phyloP scores from a whole-genome alignment of 805 yeast species.

The Starmerella powellii region DNA sequence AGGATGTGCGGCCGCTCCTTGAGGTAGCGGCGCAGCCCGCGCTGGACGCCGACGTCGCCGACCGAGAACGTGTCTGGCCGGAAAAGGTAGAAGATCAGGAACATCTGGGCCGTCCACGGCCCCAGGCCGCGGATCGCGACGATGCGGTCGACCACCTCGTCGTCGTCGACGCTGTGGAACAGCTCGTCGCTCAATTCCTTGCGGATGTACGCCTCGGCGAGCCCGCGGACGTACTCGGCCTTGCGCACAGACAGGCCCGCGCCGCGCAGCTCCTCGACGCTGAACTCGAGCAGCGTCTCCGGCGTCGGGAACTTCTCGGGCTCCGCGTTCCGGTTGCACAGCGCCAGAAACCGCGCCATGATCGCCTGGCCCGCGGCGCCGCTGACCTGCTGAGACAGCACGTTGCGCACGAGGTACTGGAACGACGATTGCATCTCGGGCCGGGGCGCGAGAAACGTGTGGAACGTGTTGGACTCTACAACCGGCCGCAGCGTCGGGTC shows the following conservation, averaged over 20 bases:
- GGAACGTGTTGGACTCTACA: constrained; percentile 16
- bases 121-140: constrained; percentile 29
- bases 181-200: constrained; percentile 25
- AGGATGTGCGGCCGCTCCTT: constrained; percentile 30
- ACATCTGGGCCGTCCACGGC: constrained; percentile 84
- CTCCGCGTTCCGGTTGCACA: constrained; percentile 26
- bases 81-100: constrained; percentile 54
- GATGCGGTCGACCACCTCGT: constrained; percentile 27
- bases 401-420: constrained; percentile 23
- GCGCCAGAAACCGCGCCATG: constrained; percentile 34
- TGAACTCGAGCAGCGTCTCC: constrained; percentile 32
- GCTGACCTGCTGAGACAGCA: constrained; percentile 30
- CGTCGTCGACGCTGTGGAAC: constrained; percentile 22
- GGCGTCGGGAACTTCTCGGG: constrained; percentile 40
- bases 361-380: constrained; percentile 73
- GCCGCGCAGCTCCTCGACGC: constrained; percentile 40
- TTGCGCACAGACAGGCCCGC: constrained; percentile 65
- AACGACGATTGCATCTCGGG: constrained; percentile 16
- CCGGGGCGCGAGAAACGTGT: constrained; percentile 13
- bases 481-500: constrained; percentile 19
- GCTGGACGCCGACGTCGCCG: constrained; percentile 73
- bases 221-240: constrained; percentile 57
- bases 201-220: constrained; percentile 28
- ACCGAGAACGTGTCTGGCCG: constrained; percentile 60
- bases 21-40: constrained; percentile 64